Percentiles rank a stretch among this genome's conserved stretches.
Conservation (phyloP, 495 filamentous ascomycete species). For the Thozetella sp. region DNA sequence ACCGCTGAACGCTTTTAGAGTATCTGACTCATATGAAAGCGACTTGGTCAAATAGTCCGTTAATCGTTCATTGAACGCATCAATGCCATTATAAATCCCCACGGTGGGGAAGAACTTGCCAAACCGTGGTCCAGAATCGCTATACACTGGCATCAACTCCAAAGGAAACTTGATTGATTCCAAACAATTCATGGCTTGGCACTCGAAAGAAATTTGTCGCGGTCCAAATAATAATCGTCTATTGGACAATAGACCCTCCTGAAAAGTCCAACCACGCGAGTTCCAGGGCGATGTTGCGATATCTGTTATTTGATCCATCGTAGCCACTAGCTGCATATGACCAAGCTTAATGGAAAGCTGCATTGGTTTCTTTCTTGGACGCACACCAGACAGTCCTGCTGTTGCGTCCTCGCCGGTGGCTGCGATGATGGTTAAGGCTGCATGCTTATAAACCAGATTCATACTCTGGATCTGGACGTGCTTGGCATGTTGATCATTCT, state of each 20-base stretch:
- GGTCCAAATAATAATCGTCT: slow-evolving; percentile 2
- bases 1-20: too few species aligned
- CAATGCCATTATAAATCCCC: too few species aligned
- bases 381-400: slow-evolving; percentile 30
- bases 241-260: slow-evolving; percentile 2
- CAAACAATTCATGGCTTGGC: background rate
- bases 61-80: too few species aligned
- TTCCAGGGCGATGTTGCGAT: background rate
- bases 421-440: slow-evolving; percentile 25
- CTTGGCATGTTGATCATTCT: slow-evolving; percentile 11
- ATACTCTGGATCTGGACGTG: slow-evolving; percentile 25
- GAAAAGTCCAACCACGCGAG: slow-evolving; percentile 8
- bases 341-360: slow-evolving; percentile 3
- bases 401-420: slow-evolving; percentile 23
- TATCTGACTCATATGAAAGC: too few species aligned
- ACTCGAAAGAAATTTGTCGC: background rate
- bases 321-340: background rate
- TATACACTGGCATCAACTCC: background rate
- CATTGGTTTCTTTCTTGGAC: background rate
- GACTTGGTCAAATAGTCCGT: too few species aligned
- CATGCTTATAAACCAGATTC: slow-evolving; percentile 25
- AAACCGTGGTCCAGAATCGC: background rate
- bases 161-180: background rate
- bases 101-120: background rate
- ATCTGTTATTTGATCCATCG: background rate